phyloP scores from a whole-genome alignment of 495 filamentous ascomycete genomes.

The Terfezia boudieri region DNA sequence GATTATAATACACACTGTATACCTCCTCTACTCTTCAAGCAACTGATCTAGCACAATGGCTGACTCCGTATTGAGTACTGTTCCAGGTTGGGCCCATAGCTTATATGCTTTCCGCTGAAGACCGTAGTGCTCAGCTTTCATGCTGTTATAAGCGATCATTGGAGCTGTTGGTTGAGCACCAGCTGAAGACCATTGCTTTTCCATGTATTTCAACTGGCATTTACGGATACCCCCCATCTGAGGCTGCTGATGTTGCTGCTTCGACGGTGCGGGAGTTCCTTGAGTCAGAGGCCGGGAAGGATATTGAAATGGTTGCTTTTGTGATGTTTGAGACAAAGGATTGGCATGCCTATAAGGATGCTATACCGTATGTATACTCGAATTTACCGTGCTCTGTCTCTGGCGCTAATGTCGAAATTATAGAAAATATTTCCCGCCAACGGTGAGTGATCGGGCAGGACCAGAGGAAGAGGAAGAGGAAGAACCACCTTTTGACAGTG shows the following conservation, averaged over 20 bases:
- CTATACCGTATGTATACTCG: conserved; percentile 42
- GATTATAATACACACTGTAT: conserved; percentile 60
- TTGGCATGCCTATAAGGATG: conserved; percentile 40
- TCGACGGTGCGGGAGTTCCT: conserved; percentile 50
- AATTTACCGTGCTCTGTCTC: not conserved
- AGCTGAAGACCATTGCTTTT: conserved; percentile 56
- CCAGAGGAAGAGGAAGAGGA: not conserved
- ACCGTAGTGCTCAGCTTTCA: conserved; percentile 17
- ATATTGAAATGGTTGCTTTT: conserved; percentile 55
- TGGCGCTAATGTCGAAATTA: not conserved
- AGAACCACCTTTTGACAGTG: not conserved
- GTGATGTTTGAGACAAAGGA: conserved; percentile 63
- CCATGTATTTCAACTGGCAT: conserved; percentile 64
- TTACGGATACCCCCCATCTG: conserved; percentile 61
- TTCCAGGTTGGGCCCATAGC: not conserved
- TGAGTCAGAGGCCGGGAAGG: conserved; percentile 29
- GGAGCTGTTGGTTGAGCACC: conserved; percentile 42
- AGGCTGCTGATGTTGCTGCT: conserved; percentile 47
- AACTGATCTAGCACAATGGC: too few species aligned
- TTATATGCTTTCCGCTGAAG: too few species aligned
- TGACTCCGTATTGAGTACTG: too few species aligned
- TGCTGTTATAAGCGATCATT: conserved; percentile 58
- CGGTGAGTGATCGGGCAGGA: not conserved
- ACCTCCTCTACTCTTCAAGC: too few species aligned
- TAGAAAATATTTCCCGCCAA: conserved; percentile 3